Evolutionary conservation across 768 basidiomycete species (phyloP), one percentile per base, ranked within the genome.

Genomic region (Naematelia aurantialba): DNA sequence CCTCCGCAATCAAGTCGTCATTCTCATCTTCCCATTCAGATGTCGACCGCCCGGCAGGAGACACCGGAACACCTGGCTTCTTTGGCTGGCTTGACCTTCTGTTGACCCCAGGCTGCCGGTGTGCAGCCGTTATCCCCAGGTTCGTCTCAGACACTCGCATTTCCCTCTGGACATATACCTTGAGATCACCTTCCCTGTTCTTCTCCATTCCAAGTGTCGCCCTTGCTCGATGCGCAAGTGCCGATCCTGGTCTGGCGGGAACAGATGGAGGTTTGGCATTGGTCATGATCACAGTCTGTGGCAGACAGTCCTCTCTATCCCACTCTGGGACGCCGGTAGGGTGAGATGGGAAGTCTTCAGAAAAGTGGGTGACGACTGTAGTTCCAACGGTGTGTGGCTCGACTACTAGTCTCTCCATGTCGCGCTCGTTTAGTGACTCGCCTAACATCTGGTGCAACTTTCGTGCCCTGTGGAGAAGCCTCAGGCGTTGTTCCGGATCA

Each of bases 371-470:
- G 25, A 56, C 19, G 3, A 51, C 34, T 14, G 56, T 60, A 1
- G 39, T 51, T 13, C 34, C 22, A 13, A 55, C 50, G 12, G 55
- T 60, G 22, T 52, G 56, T 0, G 68, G 68, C 17, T 67, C 56
- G 14, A 66, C 55, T 17, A 70, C 63, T 11, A 65, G 53, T 27
- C 54, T 55, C 30, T 57, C 62, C 1, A 70, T 52, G 24, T 58
- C 50, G 2, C 22, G 22, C 45, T 68, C 69, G 10, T 50, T 48
- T 27, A 71, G 49, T 0, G 67, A 57, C 39, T 68, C 65, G 25
- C 69, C 69, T 3, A 71, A 55, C 51, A 68, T 50, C 25, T 66
- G 62, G 52, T 71, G 67, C 17, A 71, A 45, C 50, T 71, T 71
- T 13, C 60, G 49, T 1, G 69, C 61, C 11, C 69, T 34, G 22